Base-by-base conservation (phyloP, 202 grass and related monocot species). In the Panicum virgatum region DNA sequence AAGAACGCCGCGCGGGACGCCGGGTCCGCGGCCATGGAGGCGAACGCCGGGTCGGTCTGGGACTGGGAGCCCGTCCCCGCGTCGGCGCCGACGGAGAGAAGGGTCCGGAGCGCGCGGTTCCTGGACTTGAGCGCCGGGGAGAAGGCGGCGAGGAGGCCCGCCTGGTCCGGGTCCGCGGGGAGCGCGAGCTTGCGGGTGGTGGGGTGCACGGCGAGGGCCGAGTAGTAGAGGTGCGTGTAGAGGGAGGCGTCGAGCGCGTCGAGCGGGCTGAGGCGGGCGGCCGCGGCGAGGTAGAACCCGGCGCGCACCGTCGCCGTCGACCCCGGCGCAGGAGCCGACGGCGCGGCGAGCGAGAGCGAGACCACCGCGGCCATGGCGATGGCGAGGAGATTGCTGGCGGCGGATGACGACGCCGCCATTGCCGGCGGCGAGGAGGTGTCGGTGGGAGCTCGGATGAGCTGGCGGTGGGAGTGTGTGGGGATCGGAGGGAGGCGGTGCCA, bases 161-260 rank as follows among this genome's bases (percentile, higher is more conserved):
- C 72, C 66, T 77, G 56, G 69, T 58, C 78, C 3, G 43, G 63
- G 22, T 87, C 78, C 13, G 27, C 13, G 6, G 77, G 89, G 15
- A 86, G 73, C n/a, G 13, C 42, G 36, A 69, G 72, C 32, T 37
- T 43, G 62, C 12, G 80, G 19, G 46, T 57, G 43, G 20, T 43
- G 10, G 73, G 80, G 65, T 91, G 71, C 22, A 91, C 76, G 29
- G 73, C 3, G 20, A 94, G 13, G 0, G 80, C 78, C 27, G 46
- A 89, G 81, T 89, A 94, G 84, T 87, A 91, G 62, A 94, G 81
- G 23, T 94, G 92, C 27, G 89, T 91, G 86, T 91, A 94, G 63
- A 91, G 81, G 62, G 89, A 87, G 19, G 81, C 45, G 37, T 89
- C 85, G 48, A 94, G 67, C 63, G n/a, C 14, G 5, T 69, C 47